Evolutionary conservation across 768 basidiomycete genomes (phyloP).

Genomic region (Calocera viscosa): DNA sequence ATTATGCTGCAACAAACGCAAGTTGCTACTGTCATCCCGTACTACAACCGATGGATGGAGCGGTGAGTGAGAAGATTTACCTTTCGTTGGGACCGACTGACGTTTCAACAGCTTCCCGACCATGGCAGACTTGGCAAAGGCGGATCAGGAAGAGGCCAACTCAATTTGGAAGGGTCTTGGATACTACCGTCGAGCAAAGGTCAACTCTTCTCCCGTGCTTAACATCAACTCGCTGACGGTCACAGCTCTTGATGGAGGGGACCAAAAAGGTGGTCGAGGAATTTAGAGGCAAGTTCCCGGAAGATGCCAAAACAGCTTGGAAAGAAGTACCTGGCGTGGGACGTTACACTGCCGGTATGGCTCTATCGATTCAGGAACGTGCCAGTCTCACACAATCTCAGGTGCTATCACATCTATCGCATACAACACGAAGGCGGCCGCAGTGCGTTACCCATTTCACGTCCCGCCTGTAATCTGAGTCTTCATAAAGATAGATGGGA

Average conservation of each 20-base stretch:
- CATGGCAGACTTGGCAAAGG: slow-evolving; percentile 54
- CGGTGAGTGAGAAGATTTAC: slow-evolving; percentile 35
- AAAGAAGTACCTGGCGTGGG: slow-evolving; percentile 76
- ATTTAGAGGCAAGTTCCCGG: slow-evolving; percentile 58
- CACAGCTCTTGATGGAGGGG: slow-evolving; percentile 67
- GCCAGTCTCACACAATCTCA: slow-evolving; percentile 4
- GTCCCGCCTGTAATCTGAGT: slow-evolving; percentile 9
- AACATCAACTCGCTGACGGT: slow-evolving; percentile 74
- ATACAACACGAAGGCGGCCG: slow-evolving; percentile 68
- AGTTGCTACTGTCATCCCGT: slow-evolving; percentile 84
- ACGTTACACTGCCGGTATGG: slow-evolving; percentile 71
- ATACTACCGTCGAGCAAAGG: slow-evolving; percentile 19
- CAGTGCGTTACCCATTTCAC: slow-evolving; percentile 41
- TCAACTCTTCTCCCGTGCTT: not conserved
- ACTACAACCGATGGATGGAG: slow-evolving; percentile 79
- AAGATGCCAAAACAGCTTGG: slow-evolving; percentile 70
- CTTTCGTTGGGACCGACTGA: not conserved
- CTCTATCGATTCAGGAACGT: not conserved
- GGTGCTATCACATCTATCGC: slow-evolving; percentile 58
- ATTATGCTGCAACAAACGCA: slow-evolving; percentile 97
- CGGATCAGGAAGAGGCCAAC: slow-evolving; percentile 76
- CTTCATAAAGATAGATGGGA: slow-evolving; percentile 63
- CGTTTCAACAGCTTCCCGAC: slow-evolving; percentile 56
- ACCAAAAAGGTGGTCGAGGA: slow-evolving; percentile 64
- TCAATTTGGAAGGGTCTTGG: slow-evolving; percentile 60